Percentiles rank a stretch among this genome's conserved stretches.
Conservation (phyloP, 2,329 filamentous ascomycete genomes). For the Triangularia setosa region DNA sequence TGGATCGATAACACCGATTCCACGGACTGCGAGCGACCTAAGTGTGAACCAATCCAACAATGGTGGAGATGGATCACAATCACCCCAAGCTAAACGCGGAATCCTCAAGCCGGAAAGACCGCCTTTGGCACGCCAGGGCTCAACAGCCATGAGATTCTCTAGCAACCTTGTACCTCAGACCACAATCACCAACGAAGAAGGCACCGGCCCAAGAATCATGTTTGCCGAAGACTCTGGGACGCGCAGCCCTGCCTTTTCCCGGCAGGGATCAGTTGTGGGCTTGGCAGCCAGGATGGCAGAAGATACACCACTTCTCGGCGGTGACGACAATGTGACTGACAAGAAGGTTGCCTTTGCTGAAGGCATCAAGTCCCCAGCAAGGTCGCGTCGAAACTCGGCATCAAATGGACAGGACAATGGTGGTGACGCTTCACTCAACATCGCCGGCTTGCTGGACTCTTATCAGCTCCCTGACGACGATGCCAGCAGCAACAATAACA, state of each 20-base stretch:
- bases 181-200: constrained; percentile 60
- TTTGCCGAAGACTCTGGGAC: constrained; percentile 52
- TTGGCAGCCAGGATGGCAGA: constrained; percentile 48
- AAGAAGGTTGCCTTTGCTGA: constrained; percentile 63
- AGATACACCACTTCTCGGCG: constrained; percentile 35
- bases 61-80: constrained; percentile 1
- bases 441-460: constrained; percentile 42
- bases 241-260: constrained; percentile 37
- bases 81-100: constrained; percentile 1
- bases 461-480: constrained; percentile 32
- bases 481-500: constrained; percentile 23
- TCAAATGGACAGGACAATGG: constrained; percentile 15
- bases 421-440: constrained; percentile 39
- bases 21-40: not conserved
- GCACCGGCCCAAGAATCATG: constrained; percentile 67
- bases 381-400: constrained; percentile 47
- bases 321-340: constrained; percentile 53
- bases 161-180: constrained; percentile 71
- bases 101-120: constrained; percentile 23
- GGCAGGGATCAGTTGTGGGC: constrained; percentile 49
- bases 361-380: constrained; percentile 17
- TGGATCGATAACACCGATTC: constrained; percentile 23
- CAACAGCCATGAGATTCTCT: constrained; percentile 61
- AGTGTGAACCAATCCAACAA: not conserved
- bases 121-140: constrained; percentile 38